A percentile compares a stretch with the other conserved stretches of the same genome.
These are phyloP conservation scores for Urochloa ruziziensis DNA, from an alignment of 176 grass and related monocot genomes.

Conservation along the genomic window DNA sequence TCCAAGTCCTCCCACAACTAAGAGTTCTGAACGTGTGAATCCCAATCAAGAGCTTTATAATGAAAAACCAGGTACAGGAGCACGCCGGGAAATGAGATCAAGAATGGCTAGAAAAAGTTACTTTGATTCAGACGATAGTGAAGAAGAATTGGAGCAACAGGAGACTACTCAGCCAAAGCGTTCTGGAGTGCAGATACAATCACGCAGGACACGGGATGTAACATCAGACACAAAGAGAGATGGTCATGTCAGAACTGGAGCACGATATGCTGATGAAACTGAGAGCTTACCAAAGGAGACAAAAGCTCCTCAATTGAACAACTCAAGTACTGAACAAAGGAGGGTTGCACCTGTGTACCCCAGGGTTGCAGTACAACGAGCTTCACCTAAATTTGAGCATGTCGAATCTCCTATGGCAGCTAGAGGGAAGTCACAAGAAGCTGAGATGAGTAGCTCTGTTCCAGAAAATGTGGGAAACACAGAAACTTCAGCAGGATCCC, in stretches of 20 bases:
- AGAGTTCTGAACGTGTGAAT: conserved; percentile 28
- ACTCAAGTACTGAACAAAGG: conserved; percentile 13
- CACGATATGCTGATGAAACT: conserved; percentile 10
- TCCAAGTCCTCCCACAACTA: conserved; percentile 8
- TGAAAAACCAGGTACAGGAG: too few relatives aligned
- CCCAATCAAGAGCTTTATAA: conserved; percentile 18
- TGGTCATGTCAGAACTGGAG: conserved; percentile 9
- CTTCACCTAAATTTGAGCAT: conserved; percentile 37
- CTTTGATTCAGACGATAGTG: conserved; percentile 48
- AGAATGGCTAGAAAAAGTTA: neutral
- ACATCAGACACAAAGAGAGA: conserved; percentile 43
- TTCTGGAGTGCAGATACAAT: conserved; percentile 49
- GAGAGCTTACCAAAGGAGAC: conserved; percentile 24
- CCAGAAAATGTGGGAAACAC: conserved; percentile 20
- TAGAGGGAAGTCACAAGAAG: conserved; percentile 35
- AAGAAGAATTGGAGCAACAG: conserved; percentile 32
- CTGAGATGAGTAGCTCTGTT: conserved; percentile 18
- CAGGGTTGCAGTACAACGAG: conserved; percentile 31
- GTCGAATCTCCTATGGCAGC: conserved; percentile 5
- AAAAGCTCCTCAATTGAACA: conserved; percentile 7
- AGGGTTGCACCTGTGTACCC: conserved; percentile 17
- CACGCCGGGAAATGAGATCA: too few relatives aligned
- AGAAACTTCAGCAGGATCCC: conserved; percentile 26
- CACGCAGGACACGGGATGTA: conserved; percentile 51
- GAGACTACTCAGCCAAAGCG: conserved; percentile 25